A percentile compares a stretch with the other conserved stretches of the same genome.
These are phyloP conservation scores for Forsythia suspensa DNA, from an alignment of 257 asterid genomes.

Conservation along the genomic window DNA sequence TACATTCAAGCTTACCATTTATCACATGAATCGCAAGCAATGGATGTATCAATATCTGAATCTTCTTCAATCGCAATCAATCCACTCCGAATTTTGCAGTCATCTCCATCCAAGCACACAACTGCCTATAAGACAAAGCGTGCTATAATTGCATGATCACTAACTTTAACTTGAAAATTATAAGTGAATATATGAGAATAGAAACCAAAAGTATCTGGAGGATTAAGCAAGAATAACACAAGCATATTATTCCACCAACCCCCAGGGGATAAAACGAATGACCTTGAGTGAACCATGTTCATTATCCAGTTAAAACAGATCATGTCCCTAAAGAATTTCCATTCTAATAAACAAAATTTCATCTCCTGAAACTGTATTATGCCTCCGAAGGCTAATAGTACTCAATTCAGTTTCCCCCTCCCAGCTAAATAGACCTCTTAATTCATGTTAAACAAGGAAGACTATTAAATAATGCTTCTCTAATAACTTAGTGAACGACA, in stretches of 20 bases:
- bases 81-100: conserved; percentile 84
- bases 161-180: conserved; percentile 17
- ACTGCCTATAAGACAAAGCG: conserved; percentile 76
- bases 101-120: conserved; percentile 94
- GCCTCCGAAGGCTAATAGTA: conserved; percentile 15
- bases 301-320: conserved; percentile 7
- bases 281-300: conserved; percentile 13
- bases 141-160: conserved; percentile 28
- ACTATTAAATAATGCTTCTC: not conserved
- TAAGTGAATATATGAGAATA: not conserved
- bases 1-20: conserved; percentile 54
- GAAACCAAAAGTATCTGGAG: conserved; percentile 3
- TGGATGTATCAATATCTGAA: conserved; percentile 85
- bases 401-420: conserved; percentile 2
- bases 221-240: conserved; percentile 8
- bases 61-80: conserved; percentile 65
- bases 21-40: conserved; percentile 98
- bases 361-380: not conserved
- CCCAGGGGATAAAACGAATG: conserved; percentile 8
- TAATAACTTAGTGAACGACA: not conserved
- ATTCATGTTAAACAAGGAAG: not conserved
- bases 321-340: not conserved
- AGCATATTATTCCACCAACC: conserved; percentile 7
- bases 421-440: not conserved
- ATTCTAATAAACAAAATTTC: not conserved